Conservation (phyloP, 2,329 filamentous ascomycete species). For the Purpureocillium lavendulum region DNA sequence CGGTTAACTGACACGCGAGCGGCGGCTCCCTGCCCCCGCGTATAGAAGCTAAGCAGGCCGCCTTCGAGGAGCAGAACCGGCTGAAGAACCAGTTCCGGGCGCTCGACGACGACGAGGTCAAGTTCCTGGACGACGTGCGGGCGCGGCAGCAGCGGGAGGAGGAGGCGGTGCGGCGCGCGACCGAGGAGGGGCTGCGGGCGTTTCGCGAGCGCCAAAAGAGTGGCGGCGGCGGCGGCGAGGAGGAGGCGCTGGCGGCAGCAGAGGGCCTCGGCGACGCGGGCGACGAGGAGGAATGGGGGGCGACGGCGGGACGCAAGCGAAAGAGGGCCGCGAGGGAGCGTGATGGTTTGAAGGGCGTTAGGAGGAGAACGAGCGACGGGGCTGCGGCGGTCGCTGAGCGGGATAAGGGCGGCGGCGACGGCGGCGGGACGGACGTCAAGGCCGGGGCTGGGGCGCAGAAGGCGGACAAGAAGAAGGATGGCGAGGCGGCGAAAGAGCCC, state of each 20-base stretch:
- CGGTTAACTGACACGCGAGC: no score
- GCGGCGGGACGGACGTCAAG: slow-evolving; percentile 1
- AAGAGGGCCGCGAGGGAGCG: slow-evolving; percentile 23
- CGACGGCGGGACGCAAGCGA: slow-evolving; percentile 25
- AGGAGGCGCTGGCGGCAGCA: slow-evolving; percentile 12
- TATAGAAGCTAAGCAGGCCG: slow-evolving; percentile 71
- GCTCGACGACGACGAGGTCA: slow-evolving; percentile 71
- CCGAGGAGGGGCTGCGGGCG: slow-evolving; percentile 44
- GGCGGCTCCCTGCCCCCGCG: no score
- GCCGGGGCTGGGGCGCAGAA: neutral
- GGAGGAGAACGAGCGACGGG: slow-evolving; percentile 15
- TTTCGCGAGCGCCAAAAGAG: slow-evolving; percentile 45
- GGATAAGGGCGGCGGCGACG: slow-evolving; percentile 4
- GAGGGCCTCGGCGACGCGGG: no score
- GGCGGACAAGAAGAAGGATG: neutral
- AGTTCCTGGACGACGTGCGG: slow-evolving; percentile 58
- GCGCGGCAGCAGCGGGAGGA: slow-evolving; percentile 43
- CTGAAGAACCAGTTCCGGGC: slow-evolving; percentile 71
- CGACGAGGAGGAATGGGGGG: slow-evolving; percentile 22
- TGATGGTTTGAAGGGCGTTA: slow-evolving; percentile 17
- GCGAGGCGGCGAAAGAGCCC: slow-evolving; percentile 3
- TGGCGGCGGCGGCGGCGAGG: slow-evolving; percentile 10
- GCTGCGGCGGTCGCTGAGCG: slow-evolving; percentile 7
- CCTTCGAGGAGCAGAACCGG: slow-evolving; percentile 65
- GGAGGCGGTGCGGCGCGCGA: slow-evolving; percentile 44